phyloP scores from a whole-genome alignment of 169 alveolate genomes.

The Eimeria necatrix region DNA sequence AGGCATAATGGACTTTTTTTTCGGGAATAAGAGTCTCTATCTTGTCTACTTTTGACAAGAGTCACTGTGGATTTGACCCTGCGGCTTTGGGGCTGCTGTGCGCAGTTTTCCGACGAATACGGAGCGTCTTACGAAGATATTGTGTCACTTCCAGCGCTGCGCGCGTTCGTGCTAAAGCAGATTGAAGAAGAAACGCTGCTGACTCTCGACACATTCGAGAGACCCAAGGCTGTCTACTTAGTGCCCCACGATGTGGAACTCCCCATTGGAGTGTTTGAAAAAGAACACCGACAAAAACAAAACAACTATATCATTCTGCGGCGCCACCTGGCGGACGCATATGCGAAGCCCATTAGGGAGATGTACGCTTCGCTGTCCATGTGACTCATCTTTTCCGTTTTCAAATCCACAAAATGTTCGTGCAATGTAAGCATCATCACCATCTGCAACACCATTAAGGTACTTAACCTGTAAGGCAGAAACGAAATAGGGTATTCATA shows the following conservation, averaged over 20 bases:
- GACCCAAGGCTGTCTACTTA: conserved; percentile 55
- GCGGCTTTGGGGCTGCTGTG: no score
- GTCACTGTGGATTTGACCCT: no score
- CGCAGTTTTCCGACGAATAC: conserved; percentile 60
- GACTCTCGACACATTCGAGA: conserved; percentile 35
- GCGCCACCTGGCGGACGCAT: conserved; percentile 71
- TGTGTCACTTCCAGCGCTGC: conserved; percentile 68
- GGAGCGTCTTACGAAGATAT: conserved; percentile 56
- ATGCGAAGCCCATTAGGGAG: conserved; percentile 55
- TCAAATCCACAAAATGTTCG: no score
- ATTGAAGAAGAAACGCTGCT: conserved; percentile 54
- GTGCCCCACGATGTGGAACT: conserved; percentile 67
- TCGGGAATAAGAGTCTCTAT: no score
- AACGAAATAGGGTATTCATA: no score
- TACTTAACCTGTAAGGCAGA: no score
- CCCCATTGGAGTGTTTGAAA: conserved; percentile 40
- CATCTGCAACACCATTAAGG: no score
- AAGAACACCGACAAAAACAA: background rate
- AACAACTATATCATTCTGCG: background rate
- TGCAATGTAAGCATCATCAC: no score
- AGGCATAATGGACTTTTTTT: no score
- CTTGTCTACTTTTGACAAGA: no score
- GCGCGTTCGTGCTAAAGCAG: conserved; percentile 42
- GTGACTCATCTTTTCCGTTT: background rate
- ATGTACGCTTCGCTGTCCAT: conserved; percentile 5